Conservation (phyloP, 768 basidiomycete species). For the Strobilomyces echinocephalus region DNA sequence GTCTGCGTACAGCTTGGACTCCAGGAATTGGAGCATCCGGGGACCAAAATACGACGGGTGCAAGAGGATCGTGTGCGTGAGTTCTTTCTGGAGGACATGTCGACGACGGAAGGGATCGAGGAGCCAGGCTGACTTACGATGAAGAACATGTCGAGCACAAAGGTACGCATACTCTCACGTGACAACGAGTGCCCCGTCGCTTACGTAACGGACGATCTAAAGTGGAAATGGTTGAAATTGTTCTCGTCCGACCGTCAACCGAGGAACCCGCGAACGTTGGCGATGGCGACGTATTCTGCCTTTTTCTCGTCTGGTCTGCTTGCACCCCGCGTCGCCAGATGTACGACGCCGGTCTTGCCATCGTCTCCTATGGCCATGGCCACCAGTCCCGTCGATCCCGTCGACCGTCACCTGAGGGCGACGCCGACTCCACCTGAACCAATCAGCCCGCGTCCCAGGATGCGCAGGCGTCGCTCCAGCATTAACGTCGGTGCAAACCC, state of each 20-base stretch:
- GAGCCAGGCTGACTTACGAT: conserved; percentile 45
- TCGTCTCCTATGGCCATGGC: conserved; percentile 22
- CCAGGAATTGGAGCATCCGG: conserved; percentile 88
- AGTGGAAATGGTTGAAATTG: conserved; percentile 20
- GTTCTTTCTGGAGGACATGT: conserved; percentile 65
- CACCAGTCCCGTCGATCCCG: conserved; percentile 24
- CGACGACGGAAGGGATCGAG: neutral
- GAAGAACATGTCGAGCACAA: conserved; percentile 54
- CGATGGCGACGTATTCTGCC: conserved; percentile 51
- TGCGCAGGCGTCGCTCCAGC: conserved; percentile 61
- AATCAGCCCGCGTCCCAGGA: conserved; percentile 31
- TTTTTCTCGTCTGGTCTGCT: conserved; percentile 71
- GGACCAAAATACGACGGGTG: conserved; percentile 99
- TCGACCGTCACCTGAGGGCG: conserved; percentile 34
- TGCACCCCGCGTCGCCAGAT: conserved; percentile 38
- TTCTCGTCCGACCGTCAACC: neutral
- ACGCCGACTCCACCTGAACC: conserved; percentile 34
- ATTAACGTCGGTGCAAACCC: conserved; percentile 51
- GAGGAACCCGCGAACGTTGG: conserved; percentile 1
- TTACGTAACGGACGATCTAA: conserved; percentile 20
- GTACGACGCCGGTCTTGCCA: conserved; percentile 22
- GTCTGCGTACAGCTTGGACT: conserved; percentile 89
- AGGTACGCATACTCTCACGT: conserved; percentile 4
- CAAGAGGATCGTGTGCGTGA: conserved; percentile 94
- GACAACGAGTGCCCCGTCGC: conserved; percentile 2